Percentiles rank a stretch among this genome's conserved stretches.
Conservation (phyloP, 2,329 filamentous ascomycete species). For the Phyllosticta ampelicida region DNA sequence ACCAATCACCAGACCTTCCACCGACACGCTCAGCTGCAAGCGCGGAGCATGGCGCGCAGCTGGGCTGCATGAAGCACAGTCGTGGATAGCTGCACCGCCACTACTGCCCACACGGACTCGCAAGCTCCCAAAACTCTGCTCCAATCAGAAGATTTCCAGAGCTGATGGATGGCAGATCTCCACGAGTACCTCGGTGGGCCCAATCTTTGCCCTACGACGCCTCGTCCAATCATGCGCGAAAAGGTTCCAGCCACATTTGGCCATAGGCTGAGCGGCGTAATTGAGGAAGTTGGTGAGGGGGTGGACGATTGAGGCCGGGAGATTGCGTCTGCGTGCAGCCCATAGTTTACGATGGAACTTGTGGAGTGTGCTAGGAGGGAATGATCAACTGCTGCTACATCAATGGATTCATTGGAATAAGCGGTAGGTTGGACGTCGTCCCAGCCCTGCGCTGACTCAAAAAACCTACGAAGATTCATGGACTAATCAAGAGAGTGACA, state of each 20-base stretch:
- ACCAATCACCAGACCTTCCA: neutral
- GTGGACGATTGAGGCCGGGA: conserved; percentile 38
- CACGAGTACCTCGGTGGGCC: conserved; percentile 40
- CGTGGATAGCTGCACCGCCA: neutral
- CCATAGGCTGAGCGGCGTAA: conserved; percentile 42
- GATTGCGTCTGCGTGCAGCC: conserved; percentile 41
- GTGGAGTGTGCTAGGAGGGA: conserved; percentile 41
- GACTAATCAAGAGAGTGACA: neutral
- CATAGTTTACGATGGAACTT: conserved; percentile 45
- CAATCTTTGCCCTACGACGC: conserved; percentile 40
- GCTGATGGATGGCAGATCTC: conserved; percentile 22
- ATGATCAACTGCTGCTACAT: conserved; percentile 45
- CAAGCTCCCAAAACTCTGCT: neutral
- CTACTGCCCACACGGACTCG: neutral
- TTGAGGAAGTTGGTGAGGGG: conserved; percentile 42
- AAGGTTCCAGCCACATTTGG: conserved; percentile 42
- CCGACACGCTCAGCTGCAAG: neutral
- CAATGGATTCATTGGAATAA: conserved; percentile 44
- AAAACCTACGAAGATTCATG: neutral
- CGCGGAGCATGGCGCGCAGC: neutral
- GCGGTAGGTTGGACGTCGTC: conserved; percentile 23
- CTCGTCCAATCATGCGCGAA: conserved; percentile 45
- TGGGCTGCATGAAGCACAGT: neutral
- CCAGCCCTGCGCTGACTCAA: conserved; percentile 1
- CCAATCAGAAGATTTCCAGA: neutral